These are phyloP conservation scores for Cercospora sp. DNA, from an alignment of 2,329 filamentous ascomycete genomes.

Conservation along the genomic window DNA sequence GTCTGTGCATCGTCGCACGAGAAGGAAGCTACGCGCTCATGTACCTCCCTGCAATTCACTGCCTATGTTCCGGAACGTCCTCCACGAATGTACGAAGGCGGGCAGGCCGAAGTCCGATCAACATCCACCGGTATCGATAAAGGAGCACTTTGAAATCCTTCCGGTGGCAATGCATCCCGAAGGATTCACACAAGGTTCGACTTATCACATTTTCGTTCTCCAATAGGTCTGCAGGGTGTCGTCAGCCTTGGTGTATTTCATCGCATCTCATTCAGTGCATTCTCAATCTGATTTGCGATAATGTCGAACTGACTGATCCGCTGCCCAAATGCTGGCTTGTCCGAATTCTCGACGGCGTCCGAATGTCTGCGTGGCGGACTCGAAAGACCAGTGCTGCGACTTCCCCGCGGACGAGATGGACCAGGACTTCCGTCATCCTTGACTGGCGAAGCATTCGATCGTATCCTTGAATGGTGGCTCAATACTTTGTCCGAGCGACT, in stretches of 20 bases:
- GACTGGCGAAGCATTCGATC: neutral
- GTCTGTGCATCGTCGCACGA: too few relatives aligned
- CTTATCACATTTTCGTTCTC: too few relatives aligned
- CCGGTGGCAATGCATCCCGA: too few relatives aligned
- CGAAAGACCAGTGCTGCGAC: neutral
- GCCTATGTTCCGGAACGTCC: too few relatives aligned
- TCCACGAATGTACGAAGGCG: too few relatives aligned
- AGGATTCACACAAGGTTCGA: too few relatives aligned
- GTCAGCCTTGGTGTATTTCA: neutral
- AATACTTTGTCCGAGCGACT: neutral
- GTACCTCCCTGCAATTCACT: too few relatives aligned
- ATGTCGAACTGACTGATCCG: constrained; percentile 30
- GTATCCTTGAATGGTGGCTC: neutral
- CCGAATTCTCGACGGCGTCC: neutral
- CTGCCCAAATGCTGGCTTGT: constrained; percentile 28
- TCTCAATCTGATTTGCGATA: constrained; percentile 36
- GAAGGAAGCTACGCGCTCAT: too few relatives aligned
- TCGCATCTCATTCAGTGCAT: constrained; percentile 32
- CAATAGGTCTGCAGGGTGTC: too few relatives aligned
- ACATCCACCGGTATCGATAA: too few relatives aligned
- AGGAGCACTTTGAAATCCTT: too few relatives aligned
- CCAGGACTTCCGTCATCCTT: constrained; percentile 13
- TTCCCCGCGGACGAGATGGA: constrained; percentile 10
- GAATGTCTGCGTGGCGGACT: neutral
- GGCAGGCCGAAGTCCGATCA: too few relatives aligned